Percentiles rank a stretch among this genome's conserved stretches.
These are phyloP conservation scores for Pestalotiopsis sp. DNA, from an alignment of 2,329 filamentous ascomycete genomes.

Conservation along the genomic window DNA sequence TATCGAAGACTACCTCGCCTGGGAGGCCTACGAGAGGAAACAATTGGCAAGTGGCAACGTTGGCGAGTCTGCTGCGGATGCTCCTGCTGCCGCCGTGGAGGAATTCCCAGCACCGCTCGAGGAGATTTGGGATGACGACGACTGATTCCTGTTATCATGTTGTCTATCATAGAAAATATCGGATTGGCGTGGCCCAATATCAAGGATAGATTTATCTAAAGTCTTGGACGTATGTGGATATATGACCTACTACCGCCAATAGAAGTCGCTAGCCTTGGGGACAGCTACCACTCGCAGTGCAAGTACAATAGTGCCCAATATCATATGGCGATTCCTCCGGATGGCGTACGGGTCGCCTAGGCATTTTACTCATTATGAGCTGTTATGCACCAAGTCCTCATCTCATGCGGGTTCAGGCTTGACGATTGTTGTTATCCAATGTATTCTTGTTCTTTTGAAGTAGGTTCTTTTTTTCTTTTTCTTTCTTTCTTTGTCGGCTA, in stretches of 20 bases:
- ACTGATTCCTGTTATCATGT: not conserved
- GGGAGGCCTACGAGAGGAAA: not conserved
- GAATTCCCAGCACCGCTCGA: not conserved
- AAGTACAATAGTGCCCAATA: too few relatives aligned
- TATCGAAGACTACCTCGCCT: not conserved
- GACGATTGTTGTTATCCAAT: too few relatives aligned
- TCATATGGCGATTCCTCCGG: too few relatives aligned
- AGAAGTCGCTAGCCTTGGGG: too few relatives aligned
- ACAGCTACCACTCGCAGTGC: too few relatives aligned
- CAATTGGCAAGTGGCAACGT: not conserved
- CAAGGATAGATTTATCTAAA: too few relatives aligned
- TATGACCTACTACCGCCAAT: too few relatives aligned
- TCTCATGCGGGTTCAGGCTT: too few relatives aligned
- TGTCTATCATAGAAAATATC: not conserved
- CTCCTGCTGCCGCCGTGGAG: not conserved
- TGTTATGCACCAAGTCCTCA: too few relatives aligned
- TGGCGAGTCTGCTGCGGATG: not conserved
- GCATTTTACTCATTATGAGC: too few relatives aligned
- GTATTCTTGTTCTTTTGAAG: not conserved
- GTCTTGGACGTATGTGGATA: not conserved
- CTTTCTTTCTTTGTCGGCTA: not conserved
- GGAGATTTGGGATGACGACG: constrained; percentile 3
- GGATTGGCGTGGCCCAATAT: too few relatives aligned
- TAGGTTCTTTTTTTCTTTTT: not conserved
- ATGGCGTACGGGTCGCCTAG: too few relatives aligned